Percentiles rank a stretch among this genome's conserved stretches.
Evolutionary conservation across 208 protist genomes (phyloP).

Genomic region (Balamuthia mandrillaris): DNA sequence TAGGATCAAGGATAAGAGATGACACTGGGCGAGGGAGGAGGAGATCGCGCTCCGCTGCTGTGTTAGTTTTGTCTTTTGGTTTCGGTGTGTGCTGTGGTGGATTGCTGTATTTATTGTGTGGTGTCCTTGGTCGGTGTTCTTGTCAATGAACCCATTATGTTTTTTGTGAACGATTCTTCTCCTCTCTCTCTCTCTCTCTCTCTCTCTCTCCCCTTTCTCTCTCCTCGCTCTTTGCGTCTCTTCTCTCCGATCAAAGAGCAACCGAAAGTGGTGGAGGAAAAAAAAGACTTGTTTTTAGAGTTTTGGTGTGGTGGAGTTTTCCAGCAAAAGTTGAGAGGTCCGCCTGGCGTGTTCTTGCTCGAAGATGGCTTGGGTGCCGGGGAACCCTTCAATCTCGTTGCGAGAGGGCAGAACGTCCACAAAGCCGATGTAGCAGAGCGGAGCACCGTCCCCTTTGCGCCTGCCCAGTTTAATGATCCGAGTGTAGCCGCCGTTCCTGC

Average conservation of each 20-base stretch:
- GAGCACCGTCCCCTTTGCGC: not conserved
- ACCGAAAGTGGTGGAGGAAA: too few relatives aligned
- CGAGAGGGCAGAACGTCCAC: slow-evolving; percentile 18
- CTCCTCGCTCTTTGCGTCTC: too few relatives aligned
- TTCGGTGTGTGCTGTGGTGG: not conserved
- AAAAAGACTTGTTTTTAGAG: too few relatives aligned
- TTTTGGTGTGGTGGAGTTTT: too few relatives aligned
- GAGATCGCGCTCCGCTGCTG: not conserved
- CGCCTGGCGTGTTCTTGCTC: too few relatives aligned
- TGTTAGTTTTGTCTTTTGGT: not conserved
- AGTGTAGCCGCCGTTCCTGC: slow-evolving; percentile 4
- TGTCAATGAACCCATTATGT: too few relatives aligned
- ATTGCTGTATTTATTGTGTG: not conserved
- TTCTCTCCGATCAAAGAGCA: too few relatives aligned
- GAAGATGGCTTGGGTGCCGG: too few relatives aligned
- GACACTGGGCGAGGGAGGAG: not conserved
- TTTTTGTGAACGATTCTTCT: too few relatives aligned
- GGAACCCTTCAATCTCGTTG: not conserved
- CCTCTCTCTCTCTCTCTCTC: too few relatives aligned
- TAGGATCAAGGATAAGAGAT: slow-evolving; percentile 40
- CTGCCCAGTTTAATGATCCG: slow-evolving; percentile 3
- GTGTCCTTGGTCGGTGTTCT: not conserved
- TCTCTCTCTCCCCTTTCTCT: too few relatives aligned
- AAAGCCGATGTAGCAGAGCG: slow-evolving; percentile 1
- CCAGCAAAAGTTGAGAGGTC: too few relatives aligned